Evolutionary conservation across 495 filamentous ascomycete genomes (phyloP).

Genomic region (Xylaria cubensis): DNA sequence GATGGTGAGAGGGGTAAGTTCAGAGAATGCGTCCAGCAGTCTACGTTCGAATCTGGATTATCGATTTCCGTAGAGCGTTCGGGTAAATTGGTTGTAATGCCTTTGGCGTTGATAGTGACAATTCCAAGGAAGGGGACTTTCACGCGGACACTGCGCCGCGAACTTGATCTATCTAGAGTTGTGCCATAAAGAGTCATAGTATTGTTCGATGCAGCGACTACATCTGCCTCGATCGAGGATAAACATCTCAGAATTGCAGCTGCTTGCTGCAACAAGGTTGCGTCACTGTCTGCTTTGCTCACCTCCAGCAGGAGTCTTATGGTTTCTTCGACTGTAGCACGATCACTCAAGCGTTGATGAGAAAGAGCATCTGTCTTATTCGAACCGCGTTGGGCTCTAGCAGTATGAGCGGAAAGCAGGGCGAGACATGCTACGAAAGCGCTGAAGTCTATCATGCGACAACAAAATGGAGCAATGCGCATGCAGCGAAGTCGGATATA

Average conservation of each 20-base stretch:
- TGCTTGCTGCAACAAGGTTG: not conserved
- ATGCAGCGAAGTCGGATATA: slow-evolving; percentile 7
- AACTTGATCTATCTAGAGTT: not conserved
- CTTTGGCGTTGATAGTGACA: not conserved
- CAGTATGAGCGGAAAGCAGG: not conserved
- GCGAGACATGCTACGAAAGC: slow-evolving; percentile 11
- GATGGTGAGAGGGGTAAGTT: slow-evolving; percentile 9
- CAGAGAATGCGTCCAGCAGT: not conserved
- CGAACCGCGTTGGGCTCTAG: not conserved
- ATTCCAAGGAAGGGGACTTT: not conserved
- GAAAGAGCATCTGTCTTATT: slow-evolving; percentile 1
- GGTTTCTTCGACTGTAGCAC: not conserved
- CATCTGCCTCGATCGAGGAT: not conserved
- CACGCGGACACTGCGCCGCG: not conserved
- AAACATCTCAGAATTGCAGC: not conserved
- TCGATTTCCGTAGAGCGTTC: not conserved
- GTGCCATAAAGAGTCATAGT: not conserved
- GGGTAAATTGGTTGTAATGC: not conserved
- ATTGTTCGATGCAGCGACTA: not conserved
- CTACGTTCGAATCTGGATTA: not conserved
- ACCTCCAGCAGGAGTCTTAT: slow-evolving; percentile 3
- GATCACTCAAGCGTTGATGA: slow-evolving; percentile 3
- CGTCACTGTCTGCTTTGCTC: not conserved
- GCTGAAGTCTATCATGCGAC: slow-evolving; percentile 6
- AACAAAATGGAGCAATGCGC: not conserved